These are phyloP conservation scores for Termitomyces sp. DNA, from an alignment of 768 basidiomycete genomes.

Conservation along the genomic window DNA sequence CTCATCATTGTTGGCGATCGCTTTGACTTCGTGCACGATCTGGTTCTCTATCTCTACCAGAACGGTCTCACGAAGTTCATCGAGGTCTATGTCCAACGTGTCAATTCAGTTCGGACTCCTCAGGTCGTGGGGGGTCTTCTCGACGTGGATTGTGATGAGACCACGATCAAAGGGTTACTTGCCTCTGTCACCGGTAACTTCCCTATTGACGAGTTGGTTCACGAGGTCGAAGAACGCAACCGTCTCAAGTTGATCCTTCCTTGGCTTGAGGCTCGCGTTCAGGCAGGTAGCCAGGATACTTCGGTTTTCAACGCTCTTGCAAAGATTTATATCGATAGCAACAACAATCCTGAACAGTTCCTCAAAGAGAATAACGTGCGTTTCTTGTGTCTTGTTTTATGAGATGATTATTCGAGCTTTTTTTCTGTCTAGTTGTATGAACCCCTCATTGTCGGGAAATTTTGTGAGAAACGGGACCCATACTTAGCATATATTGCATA, in stretches of 20 bases:
- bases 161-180: slow-evolving; percentile 90
- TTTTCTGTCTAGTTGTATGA: slow-evolving; percentile 71
- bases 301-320: slow-evolving; percentile 96
- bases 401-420: background rate
- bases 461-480: slow-evolving; percentile 98
- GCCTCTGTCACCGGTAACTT: slow-evolving; percentile 95
- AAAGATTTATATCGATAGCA: slow-evolving; percentile 98
- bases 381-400: slow-evolving; percentile 5
- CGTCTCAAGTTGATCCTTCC: slow-evolving; percentile 94
- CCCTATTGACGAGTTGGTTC: slow-evolving; percentile 95
- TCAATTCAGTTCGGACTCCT: slow-evolving; percentile 95
- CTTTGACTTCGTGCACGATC: slow-evolving; percentile 98
- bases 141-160: slow-evolving; percentile 97
- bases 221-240: slow-evolving; percentile 95
- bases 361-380: slow-evolving; percentile 97
- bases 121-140: slow-evolving; percentile 95
- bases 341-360: slow-evolving; percentile 97
- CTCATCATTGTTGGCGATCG: slow-evolving; percentile 99
- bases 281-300: slow-evolving; percentile 90
- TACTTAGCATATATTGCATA: slow-evolving; percentile 99
- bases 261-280: slow-evolving; percentile 92
- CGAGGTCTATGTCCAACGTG: slow-evolving; percentile 98
- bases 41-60: slow-evolving; percentile 97
- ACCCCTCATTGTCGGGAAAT: slow-evolving; percentile 95
- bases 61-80: slow-evolving; percentile 96